A percentile compares a stretch with the other conserved stretches of the same genome.
Evolutionary conservation across 305 asterid genomes (phyloP).

Genomic region (Rubia occidens): DNA sequence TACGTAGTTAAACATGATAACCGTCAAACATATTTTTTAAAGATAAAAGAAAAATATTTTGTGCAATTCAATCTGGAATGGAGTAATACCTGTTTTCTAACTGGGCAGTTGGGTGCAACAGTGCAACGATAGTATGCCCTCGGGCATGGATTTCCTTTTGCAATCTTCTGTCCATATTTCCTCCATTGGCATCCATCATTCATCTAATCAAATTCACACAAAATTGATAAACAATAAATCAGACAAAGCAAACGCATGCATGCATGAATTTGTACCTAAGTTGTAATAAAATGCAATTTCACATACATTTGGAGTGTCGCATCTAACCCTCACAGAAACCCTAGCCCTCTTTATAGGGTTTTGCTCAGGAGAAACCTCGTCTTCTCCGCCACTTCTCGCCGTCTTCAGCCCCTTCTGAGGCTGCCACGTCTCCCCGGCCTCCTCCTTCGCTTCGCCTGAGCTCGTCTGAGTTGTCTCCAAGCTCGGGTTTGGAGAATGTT

Average conservation of each 20-base stretch:
- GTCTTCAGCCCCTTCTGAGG: slow-evolving; percentile 34
- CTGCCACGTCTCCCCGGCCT: slow-evolving; percentile 39
- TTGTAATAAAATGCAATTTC: background rate
- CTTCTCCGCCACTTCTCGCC: slow-evolving; percentile 42
- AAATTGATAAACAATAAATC: background rate
- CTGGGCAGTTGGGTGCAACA: slow-evolving; percentile 74
- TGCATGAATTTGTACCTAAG: background rate
- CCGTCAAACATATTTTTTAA: too few relatives aligned
- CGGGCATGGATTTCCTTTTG: slow-evolving; percentile 91
- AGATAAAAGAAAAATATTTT: too few relatives aligned
- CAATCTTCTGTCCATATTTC: slow-evolving; percentile 83
- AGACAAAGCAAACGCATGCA: background rate
- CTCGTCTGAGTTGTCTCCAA: slow-evolving; percentile 28
- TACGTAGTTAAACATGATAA: too few relatives aligned
- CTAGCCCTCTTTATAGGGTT: slow-evolving; percentile 76
- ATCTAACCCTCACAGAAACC: slow-evolving; percentile 86
- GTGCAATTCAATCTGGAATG: too few relatives aligned
- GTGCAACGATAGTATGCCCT: slow-evolving; percentile 90
- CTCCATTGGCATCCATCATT: slow-evolving; percentile 98
- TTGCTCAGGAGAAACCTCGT: slow-evolving; percentile 32
- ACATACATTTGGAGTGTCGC: slow-evolving; percentile 76
- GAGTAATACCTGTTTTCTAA: slow-evolving; percentile 56
- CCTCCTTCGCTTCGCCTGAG: slow-evolving; percentile 44
- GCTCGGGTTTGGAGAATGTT: slow-evolving; percentile 36
- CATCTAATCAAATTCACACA: slow-evolving; percentile 33